Percentiles rank a stretch among this genome's conserved stretches.
Evolutionary conservation across 805 yeast genomes (phyloP).

Genomic region (Grigorovia transvaalensis): DNA sequence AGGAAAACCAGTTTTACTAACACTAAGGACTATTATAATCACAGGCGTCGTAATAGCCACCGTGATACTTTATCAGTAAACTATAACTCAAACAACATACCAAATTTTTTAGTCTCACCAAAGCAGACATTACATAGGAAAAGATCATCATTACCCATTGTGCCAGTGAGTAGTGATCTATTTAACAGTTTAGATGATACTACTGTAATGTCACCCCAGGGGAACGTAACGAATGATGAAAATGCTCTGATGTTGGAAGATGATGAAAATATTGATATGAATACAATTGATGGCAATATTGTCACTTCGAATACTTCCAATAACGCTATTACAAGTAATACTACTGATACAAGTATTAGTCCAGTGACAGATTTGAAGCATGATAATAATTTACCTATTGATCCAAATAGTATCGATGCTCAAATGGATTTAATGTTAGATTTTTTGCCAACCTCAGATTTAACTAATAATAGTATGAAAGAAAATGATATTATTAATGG

Average conservation of each 20-base stretch:
- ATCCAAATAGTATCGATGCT: not conserved
- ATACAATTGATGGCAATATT: not conserved
- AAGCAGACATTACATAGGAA: slow-evolving; percentile 3
- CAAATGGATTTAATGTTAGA: not conserved
- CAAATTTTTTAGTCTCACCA: slow-evolving; percentile 4
- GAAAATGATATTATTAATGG: not conserved
- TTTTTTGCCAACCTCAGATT: not conserved
- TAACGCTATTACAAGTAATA: not conserved
- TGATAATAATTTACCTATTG: not conserved
- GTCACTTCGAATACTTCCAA: not conserved
- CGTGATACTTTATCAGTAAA: not conserved
- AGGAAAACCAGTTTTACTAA: not conserved
- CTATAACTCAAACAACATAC: not conserved
- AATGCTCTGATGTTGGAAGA: slow-evolving; percentile 4
- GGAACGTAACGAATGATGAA: slow-evolving; percentile 3
- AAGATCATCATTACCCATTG: slow-evolving; percentile 8
- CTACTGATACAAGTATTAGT: not conserved
- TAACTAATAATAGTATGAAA: not conserved
- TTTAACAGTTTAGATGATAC: slow-evolving; percentile 15
- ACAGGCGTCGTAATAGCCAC: not conserved
- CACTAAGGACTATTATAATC: not conserved
- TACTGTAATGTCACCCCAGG: not conserved
- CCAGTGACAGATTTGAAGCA: not conserved
- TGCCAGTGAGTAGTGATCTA: slow-evolving; percentile 6
- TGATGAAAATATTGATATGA: not conserved